phyloP scores from a whole-genome alignment of 306 rosid species.

The Acacia crassicarpa region DNA sequence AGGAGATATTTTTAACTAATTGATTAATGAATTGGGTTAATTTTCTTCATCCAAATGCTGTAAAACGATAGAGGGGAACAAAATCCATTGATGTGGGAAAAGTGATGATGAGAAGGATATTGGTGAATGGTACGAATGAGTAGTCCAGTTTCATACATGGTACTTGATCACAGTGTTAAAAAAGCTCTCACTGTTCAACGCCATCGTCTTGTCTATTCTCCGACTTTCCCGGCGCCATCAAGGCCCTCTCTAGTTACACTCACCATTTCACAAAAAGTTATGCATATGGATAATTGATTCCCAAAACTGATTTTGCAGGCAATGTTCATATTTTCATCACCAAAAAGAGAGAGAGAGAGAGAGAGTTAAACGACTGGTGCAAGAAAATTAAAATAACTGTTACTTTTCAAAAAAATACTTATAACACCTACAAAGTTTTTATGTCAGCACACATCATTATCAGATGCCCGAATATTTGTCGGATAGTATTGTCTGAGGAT shows the following conservation, averaged over 20 bases:
- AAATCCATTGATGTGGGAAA: constrained; percentile 7
- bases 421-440: too few species aligned
- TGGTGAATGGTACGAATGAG: not conserved
- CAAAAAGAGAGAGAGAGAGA: too few species aligned
- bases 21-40: not conserved
- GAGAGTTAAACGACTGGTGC: too few species aligned
- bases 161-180: not conserved
- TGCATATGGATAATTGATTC: too few species aligned
- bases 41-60: not conserved
- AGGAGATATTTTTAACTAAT: not conserved
- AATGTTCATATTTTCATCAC: too few species aligned
- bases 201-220: not conserved
- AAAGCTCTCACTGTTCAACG: not conserved
- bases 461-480: too few species aligned
- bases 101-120: not conserved
- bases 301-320: too few species aligned
- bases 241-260: not conserved
- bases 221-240: constrained; percentile 10
- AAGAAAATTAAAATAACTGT: too few species aligned
- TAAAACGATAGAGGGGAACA: not conserved
- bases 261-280: too few species aligned
- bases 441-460: too few species aligned
- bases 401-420: too few species aligned
- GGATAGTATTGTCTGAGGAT: too few species aligned
- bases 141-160: not conserved